Conservation (phyloP, 1,284 basidiomycete genomes). For the Malassezia yamatoensis region DNA sequence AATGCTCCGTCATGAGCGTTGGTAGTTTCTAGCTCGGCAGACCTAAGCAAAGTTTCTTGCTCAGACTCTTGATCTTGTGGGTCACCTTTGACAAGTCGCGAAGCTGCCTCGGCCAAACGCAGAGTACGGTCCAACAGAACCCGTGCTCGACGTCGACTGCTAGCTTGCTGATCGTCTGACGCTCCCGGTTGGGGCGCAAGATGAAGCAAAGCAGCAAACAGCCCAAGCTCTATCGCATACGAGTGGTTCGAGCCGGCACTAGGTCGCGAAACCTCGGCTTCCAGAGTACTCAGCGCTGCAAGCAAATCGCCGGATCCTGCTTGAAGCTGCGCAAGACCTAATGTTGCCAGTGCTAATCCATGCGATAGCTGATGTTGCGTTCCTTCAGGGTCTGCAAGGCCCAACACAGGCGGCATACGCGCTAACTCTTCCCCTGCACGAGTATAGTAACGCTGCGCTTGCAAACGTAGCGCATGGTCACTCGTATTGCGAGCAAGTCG, state of each 20-base stretch:
- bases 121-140: constrained; percentile 37
- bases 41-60: background rate
- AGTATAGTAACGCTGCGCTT: constrained; percentile 36
- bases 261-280: constrained; percentile 26
- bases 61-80: constrained; percentile 8
- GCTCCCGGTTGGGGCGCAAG: constrained; percentile 35
- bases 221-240: constrained; percentile 28
- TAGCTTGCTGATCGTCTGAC: constrained; percentile 21
- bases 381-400: constrained; percentile 1
- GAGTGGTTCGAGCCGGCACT: constrained; percentile 19
- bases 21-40: background rate
- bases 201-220: constrained; percentile 34
- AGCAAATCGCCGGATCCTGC: constrained; percentile 29
- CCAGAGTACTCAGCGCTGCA: constrained; percentile 37
- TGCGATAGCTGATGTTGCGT: constrained; percentile 19
- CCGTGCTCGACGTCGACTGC: constrained; percentile 30
- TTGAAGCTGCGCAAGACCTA: constrained; percentile 44
- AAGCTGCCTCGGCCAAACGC: constrained; percentile 28
- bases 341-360: constrained; percentile 31
- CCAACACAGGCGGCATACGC: constrained; percentile 12
- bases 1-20: constrained; percentile 13
- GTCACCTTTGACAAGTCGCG: constrained; percentile 19
- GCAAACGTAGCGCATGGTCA: constrained; percentile 26
- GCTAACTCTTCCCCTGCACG: constrained; percentile 33
- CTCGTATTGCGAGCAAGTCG: constrained; percentile 25